Evolutionary conservation across 2,329 filamentous ascomycete species (phyloP).

Genomic region (Huntiella decipiens): DNA sequence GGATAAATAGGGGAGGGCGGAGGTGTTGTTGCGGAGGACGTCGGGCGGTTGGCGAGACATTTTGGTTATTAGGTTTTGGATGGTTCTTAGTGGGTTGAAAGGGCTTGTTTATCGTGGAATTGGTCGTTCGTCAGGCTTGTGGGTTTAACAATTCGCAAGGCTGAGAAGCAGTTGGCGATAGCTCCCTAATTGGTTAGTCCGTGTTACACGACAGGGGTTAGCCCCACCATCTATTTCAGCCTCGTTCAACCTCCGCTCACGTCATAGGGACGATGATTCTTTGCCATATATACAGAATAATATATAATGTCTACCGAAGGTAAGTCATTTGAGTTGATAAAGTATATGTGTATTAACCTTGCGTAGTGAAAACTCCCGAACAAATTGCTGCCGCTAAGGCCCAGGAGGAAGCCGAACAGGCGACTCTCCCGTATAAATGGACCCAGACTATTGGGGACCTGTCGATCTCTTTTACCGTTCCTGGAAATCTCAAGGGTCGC

Average conservation of each 20-base stretch:
- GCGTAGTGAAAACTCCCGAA: constrained; percentile 32
- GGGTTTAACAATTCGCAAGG: too few relatives aligned
- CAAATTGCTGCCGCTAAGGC: constrained; percentile 40
- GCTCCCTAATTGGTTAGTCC: too few relatives aligned
- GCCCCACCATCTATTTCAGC: constrained; percentile 13
- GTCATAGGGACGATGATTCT: not conserved
- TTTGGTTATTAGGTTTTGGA: constrained; percentile 1
- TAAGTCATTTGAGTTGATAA: not conserved
- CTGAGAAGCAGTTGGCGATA: too few relatives aligned
- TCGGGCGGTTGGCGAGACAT: constrained; percentile 22
- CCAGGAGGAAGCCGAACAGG: constrained; percentile 74
- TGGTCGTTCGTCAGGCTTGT: too few relatives aligned
- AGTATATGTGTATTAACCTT: not conserved
- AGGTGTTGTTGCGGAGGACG: constrained; percentile 8
- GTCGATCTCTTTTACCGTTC: constrained; percentile 59
- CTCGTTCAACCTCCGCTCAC: constrained; percentile 13
- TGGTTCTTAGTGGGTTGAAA: not conserved
- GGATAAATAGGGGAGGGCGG: constrained; percentile 13
- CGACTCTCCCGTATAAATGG: constrained; percentile 90
- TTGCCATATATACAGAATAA: not conserved
- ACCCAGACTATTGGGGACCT: constrained; percentile 79
- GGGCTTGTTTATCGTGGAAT: too few relatives aligned
- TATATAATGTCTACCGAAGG: constrained; percentile 18
- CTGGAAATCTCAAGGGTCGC: constrained; percentile 63
- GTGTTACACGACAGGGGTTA: too few relatives aligned